These are phyloP conservation scores for Cladosporium phlei DNA, from an alignment of 2,329 filamentous ascomycete species.

Conservation along the genomic window DNA sequence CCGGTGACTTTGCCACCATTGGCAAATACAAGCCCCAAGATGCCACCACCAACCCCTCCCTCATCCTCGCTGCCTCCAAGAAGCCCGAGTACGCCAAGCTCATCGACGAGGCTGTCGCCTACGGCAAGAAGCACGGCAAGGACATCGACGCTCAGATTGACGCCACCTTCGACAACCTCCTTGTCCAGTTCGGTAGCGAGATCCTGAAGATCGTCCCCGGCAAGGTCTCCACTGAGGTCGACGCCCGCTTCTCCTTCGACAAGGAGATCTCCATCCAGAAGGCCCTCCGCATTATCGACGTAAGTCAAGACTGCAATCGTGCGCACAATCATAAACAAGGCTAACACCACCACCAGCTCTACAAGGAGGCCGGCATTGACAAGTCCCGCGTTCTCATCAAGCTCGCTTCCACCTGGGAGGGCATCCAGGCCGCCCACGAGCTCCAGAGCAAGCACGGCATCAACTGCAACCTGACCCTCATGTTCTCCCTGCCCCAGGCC, in stretches of 20 bases:
- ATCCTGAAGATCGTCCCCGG: slow-evolving; percentile 95
- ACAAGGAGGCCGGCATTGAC: slow-evolving; percentile 83
- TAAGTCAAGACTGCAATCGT: slow-evolving; percentile 43
- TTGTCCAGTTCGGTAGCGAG: slow-evolving; percentile 97
- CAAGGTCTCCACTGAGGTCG: slow-evolving; percentile 98
- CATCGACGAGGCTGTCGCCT: slow-evolving; percentile 78
- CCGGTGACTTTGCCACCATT: slow-evolving; percentile 80
- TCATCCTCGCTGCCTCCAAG: slow-evolving; percentile 97
- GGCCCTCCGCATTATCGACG: slow-evolving; percentile 94
- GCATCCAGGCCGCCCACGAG: slow-evolving; percentile 96
- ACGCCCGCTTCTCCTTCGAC: slow-evolving; percentile 93
- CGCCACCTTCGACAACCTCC: slow-evolving; percentile 81
- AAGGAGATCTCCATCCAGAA: slow-evolving; percentile 88
- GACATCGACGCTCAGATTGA: slow-evolving; percentile 79
- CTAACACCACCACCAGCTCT: slow-evolving; percentile 60
- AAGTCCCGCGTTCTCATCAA: slow-evolving; percentile 98
- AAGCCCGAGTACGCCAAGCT: slow-evolving; percentile 93
- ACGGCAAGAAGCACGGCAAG: slow-evolving; percentile 71
- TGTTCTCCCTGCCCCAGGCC: slow-evolving; percentile 94
- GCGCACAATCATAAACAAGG: slow-evolving; percentile 3
- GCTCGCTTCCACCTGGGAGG: slow-evolving; percentile 98
- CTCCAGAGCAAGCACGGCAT: slow-evolving; percentile 92
- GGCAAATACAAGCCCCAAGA: slow-evolving; percentile 99
- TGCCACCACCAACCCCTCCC: slow-evolving; percentile 98
- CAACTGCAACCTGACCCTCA: slow-evolving; percentile 98